These are phyloP conservation scores for Lindgomyces ingoldianus DNA, from an alignment of 495 filamentous ascomycete species.

Conservation along the genomic window DNA sequence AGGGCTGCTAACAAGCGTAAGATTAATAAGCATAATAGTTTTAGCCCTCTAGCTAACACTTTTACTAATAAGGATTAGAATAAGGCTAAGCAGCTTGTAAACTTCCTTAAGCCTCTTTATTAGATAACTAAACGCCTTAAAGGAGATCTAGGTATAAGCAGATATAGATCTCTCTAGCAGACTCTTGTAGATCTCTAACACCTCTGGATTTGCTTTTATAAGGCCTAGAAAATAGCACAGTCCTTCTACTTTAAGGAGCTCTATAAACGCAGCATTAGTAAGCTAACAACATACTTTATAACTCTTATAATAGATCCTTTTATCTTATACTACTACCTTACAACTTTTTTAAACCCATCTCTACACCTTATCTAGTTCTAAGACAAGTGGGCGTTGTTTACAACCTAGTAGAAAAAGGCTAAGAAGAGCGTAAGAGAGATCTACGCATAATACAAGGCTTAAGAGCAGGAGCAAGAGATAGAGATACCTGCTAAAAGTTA, in stretches of 20 bases:
- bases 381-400: background rate
- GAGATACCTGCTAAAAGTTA: background rate
- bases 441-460: too few species aligned
- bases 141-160: background rate
- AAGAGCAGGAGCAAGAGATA: background rate
- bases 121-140: conserved; percentile 1
- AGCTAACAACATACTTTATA: background rate
- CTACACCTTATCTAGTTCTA: background rate
- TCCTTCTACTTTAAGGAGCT: background rate
- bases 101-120: conserved; percentile 1
- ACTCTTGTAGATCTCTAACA: background rate
- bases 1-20: background rate
- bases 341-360: background rate
- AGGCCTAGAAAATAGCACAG: background rate
- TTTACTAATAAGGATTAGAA: background rate
- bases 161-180: background rate
- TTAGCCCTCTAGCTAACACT: background rate
- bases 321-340: too few species aligned
- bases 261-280: background rate
- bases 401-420: background rate
- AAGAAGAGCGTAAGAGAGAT: conserved; percentile 1
- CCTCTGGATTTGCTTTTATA: background rate
- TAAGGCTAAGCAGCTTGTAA: background rate
- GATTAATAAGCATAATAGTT: background rate
- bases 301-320: too few species aligned